Evolutionary conservation across 352 stramenopile genomes (phyloP).

Genomic region (Pythium oligandrum): DNA sequence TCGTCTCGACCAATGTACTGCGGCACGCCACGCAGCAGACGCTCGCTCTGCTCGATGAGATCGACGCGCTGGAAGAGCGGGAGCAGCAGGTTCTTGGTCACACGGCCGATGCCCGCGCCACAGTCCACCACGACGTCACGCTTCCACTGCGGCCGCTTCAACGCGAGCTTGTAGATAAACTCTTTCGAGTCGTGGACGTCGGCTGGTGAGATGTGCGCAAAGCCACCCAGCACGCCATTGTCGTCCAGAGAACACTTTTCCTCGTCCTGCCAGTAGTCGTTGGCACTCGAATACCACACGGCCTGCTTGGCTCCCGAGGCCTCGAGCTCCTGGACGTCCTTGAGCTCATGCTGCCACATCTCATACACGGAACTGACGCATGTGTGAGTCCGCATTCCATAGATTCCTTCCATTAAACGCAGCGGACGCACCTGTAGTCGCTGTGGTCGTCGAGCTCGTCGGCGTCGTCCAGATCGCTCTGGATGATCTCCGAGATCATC

Average conservation of each 20-base stretch:
- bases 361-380: constrained; percentile 49
- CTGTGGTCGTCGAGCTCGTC: constrained; percentile 40
- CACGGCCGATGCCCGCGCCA: constrained; percentile 91
- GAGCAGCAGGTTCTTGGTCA: constrained; percentile 93
- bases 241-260: constrained; percentile 90
- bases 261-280: constrained; percentile 85
- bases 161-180: constrained; percentile 44
- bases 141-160: constrained; percentile 42
- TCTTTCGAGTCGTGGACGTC: constrained; percentile 73
- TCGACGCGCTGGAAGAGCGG: constrained; percentile 87
- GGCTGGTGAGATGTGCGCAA: constrained; percentile 74
- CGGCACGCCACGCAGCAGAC: constrained; percentile 84
- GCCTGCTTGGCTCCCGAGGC: constrained; percentile 6
- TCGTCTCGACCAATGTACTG: constrained; percentile 77
- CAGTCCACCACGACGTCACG: constrained; percentile 66
- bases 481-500: constrained; percentile 43
- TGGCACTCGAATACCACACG: constrained; percentile 65
- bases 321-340: constrained; percentile 21
- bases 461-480: constrained; percentile 56
- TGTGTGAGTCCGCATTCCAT: not conserved
- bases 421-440: constrained; percentile 50
- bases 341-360: constrained; percentile 69
- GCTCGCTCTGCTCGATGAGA: constrained; percentile 92
- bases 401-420: not conserved
- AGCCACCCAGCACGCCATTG: constrained; percentile 92